Percentiles rank a stretch among this genome's conserved stretches.
phyloP scores from a whole-genome alignment of 2,329 filamentous ascomycete genomes.

The Colletotrichum abscissum region DNA sequence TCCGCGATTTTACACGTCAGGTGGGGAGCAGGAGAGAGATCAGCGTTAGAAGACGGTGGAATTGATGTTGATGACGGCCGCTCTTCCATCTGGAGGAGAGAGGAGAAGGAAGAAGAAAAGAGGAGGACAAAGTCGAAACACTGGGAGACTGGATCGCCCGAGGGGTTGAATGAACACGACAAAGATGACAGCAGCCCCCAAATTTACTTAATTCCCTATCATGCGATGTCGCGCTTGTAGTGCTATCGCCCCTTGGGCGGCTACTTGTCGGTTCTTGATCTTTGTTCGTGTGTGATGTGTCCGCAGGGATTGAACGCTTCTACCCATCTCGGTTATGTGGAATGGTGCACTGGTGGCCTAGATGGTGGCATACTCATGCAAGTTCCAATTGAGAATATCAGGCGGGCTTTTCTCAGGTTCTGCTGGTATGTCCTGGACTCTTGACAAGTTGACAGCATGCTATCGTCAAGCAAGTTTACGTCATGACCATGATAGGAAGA shows the following conservation, averaged over 20 bases:
- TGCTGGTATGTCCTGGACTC: no score
- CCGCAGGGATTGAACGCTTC: not conserved
- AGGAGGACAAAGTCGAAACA: slow-evolving; percentile 3
- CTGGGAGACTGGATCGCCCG: slow-evolving; percentile 7
- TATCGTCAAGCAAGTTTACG: not conserved
- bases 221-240: not conserved
- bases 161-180: slow-evolving; percentile 1
- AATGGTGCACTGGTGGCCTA: not conserved
- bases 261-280: not conserved
- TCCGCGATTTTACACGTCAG: not conserved
- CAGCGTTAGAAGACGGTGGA: not conserved
- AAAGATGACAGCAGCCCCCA: slow-evolving; percentile 11
- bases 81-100: not conserved
- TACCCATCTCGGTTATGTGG: not conserved
- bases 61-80: slow-evolving; percentile 8
- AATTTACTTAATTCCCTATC: slow-evolving; percentile 31
- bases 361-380: not conserved
- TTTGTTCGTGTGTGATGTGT: no score
- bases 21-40: not conserved
- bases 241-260: not conserved
- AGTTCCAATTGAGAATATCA: not conserved
- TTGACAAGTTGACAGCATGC: not conserved
- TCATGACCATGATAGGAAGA: no score
- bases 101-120: slow-evolving; percentile 2
- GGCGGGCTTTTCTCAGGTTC: not conserved